phyloP scores from a whole-genome alignment of 768 basidiomycete species.

The Mycena vitilis region DNA sequence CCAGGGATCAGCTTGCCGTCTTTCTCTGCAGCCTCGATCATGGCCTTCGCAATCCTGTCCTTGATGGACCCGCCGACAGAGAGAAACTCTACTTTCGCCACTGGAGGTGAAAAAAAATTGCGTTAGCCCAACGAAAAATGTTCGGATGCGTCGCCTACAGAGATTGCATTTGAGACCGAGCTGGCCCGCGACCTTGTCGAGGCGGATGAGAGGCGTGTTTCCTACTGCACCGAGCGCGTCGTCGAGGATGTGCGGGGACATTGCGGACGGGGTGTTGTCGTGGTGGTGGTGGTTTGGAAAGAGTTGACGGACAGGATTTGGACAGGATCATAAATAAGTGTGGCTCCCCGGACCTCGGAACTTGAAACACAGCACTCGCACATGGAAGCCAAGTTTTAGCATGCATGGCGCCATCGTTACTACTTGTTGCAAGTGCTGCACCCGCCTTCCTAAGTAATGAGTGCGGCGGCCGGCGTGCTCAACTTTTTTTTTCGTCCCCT shows the following conservation, averaged over 20 bases:
- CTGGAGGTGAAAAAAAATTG: slow-evolving; percentile 48
- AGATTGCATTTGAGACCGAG: slow-evolving; percentile 91
- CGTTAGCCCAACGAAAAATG: neutral
- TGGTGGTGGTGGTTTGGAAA: slow-evolving; percentile 16
- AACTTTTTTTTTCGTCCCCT: too few relatives aligned
- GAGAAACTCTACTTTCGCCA: slow-evolving; percentile 91
- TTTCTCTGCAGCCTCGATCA: slow-evolving; percentile 94
- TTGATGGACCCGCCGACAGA: slow-evolving; percentile 95
- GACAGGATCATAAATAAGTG: neutral
- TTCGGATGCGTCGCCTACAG: slow-evolving; percentile 59
- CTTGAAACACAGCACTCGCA: neutral
- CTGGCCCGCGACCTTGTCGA: slow-evolving; percentile 79
- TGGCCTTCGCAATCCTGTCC: slow-evolving; percentile 95
- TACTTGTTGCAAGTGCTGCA: too few relatives aligned
- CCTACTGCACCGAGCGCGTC: slow-evolving; percentile 89
- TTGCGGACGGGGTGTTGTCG: slow-evolving; percentile 27
- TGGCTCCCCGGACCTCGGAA: slow-evolving; percentile 7
- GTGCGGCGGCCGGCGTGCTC: too few relatives aligned
- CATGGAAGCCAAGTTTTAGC: too few relatives aligned
- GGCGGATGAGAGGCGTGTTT: slow-evolving; percentile 88
- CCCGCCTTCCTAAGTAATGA: too few relatives aligned
- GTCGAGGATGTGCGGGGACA: slow-evolving; percentile 70
- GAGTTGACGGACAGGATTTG: neutral
- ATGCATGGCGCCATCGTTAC: slow-evolving; percentile 1
- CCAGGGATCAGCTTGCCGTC: slow-evolving; percentile 89